Evolutionary conservation across 169 alveolate genomes (phyloP).

Genomic region (Haemoproteus tartakovskyi): DNA sequence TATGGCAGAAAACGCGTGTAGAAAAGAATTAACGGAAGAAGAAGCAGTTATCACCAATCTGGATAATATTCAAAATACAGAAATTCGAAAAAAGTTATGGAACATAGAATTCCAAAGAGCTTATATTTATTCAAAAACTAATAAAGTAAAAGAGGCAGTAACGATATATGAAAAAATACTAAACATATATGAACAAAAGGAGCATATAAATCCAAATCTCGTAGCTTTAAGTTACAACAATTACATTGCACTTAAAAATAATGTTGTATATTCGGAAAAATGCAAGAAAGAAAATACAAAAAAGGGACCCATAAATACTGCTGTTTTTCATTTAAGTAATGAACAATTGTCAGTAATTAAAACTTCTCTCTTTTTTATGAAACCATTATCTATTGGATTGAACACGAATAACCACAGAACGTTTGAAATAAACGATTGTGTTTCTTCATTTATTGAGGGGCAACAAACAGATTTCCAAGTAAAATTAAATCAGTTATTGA

Average conservation of each 20-base stretch:
- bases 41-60: background rate
- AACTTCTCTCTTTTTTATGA: conserved; percentile 11
- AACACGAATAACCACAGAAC: background rate
- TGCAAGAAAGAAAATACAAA: background rate
- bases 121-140: conserved; percentile 25
- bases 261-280: background rate
- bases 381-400: background rate
- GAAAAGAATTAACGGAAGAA: background rate
- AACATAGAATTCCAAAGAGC: conserved; percentile 25
- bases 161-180: conserved; percentile 32
- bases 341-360: conserved; percentile 15
- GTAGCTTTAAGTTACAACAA: conserved; percentile 29
- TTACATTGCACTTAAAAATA: conserved; percentile 35
- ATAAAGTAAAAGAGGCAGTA: conserved; percentile 26
- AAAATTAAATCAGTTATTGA: conserved; percentile 2
- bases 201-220: background rate
- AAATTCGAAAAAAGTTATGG: conserved; percentile 1
- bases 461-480: conserved; percentile 16
- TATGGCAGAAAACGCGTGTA: conserved; percentile 19
- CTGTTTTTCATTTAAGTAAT: background rate
- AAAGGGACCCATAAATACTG: too few species aligned
- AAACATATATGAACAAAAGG: conserved; percentile 1
- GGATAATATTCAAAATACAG: background rate
- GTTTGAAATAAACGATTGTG: conserved; percentile 9
- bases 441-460: background rate